Evolutionary conservation across 108 stramenopile species (phyloP).

Genomic region (Cyclostephanos invisitatus): DNA sequence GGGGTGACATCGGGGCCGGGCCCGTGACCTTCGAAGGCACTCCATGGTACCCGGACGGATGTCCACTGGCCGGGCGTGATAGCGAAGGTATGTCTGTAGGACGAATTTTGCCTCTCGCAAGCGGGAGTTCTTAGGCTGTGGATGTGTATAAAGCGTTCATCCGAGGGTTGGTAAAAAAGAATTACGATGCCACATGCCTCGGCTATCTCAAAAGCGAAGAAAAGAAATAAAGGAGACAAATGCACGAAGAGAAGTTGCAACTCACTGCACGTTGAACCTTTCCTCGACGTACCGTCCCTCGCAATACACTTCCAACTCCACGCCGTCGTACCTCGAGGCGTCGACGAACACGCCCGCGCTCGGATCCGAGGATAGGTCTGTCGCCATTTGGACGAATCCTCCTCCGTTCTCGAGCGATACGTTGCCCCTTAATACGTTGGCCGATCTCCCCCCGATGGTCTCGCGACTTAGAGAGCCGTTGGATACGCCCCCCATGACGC

Average conservation of each 20-base stretch:
- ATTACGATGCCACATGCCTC: too few relatives aligned
- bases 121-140: conserved; percentile 58
- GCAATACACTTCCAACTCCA: conserved; percentile 74
- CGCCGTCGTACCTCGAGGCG: conserved; percentile 66
- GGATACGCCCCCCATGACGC: conserved; percentile 70
- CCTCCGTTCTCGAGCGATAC: conserved; percentile 70
- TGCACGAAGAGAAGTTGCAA: too few relatives aligned
- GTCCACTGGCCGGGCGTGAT: conserved; percentile 54
- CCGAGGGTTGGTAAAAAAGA: too few relatives aligned
- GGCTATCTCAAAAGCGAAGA: too few relatives aligned
- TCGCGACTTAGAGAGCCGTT: conserved; percentile 46
- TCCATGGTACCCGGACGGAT: conserved; percentile 66
- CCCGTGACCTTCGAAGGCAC: conserved; percentile 57
- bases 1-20: conserved; percentile 56
- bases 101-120: conserved; percentile 58
- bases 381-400: conserved; percentile 84
- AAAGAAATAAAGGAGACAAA: too few relatives aligned
- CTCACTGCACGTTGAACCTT: conserved; percentile 78
- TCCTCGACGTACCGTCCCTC: conserved; percentile 47
- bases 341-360: conserved; percentile 51
- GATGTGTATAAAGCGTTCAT: not conserved
- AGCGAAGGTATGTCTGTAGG: conserved; percentile 60
- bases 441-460: conserved; percentile 24
- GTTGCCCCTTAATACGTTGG: conserved; percentile 61
- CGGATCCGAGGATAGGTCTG: conserved; percentile 67